Base-by-base conservation (phyloP, 2,329 filamentous ascomycete species). In the Cryphonectria radicalis region DNA sequence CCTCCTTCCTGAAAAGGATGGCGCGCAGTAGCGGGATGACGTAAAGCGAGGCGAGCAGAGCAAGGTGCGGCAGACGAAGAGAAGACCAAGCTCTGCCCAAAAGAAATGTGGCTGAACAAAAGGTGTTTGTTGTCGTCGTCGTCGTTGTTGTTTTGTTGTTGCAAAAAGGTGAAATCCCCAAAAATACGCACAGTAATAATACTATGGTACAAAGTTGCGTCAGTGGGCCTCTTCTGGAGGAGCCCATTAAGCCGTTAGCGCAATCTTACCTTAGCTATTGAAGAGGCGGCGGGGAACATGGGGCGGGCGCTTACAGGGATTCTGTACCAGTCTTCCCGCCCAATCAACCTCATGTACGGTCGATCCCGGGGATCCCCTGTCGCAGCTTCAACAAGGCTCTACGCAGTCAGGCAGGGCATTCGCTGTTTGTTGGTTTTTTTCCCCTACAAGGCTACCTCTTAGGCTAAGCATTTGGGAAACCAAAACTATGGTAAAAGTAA, bases 271-370 rank as follows among this genome's bases (percentile, higher is more conserved):
- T 40, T 40, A 28, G 7, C 28, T 17, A 17, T n/a, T 42, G 32
- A 8, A 32, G 14, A 35, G 28, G 55, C 37, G 59, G 55, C 40
- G 42, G 43, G 43, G 55, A 22, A 19, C 59, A 63, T 25, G 67
- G 67, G 67, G 70, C 63, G 63, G 67, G 67, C 67, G 67, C 67
- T 64, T 67, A 59, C 67, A 70, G 35, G 69, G 69, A 37, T 65
- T 65, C 43, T 28, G n/a, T 19, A 37, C 55, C 40, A 22, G 37
- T 13, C 28, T 17, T 53, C 50, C 62, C 63, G 35, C 63, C 68
- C 68, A 70, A 67, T 70, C 68, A 67, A 55, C 35, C 53, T 28
- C 19, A 22, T 22, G 7, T 19, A 14, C 59, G 59, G 59, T 7
- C 35, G 59, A 25, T 37, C 59, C 59, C 35, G 59, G 55, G 13